Evolutionary conservation across 768 basidiomycete species (phyloP).

Genomic region (Mrakia hoshinonis): DNA sequence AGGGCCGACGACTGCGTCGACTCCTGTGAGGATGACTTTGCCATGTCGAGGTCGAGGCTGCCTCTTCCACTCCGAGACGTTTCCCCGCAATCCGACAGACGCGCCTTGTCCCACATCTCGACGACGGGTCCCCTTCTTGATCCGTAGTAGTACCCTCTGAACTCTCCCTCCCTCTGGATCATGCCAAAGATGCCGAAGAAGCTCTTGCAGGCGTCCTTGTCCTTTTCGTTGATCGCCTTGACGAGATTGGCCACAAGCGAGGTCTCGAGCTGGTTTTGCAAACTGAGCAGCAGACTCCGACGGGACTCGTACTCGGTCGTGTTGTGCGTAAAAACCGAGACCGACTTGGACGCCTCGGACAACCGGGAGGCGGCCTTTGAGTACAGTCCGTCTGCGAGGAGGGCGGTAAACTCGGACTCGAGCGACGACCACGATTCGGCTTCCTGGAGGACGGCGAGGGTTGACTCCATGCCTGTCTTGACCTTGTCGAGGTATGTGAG

Average conservation of each 20-base stretch:
- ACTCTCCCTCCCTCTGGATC: constrained; percentile 87
- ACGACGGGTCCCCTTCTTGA: constrained; percentile 61
- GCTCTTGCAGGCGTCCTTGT: constrained; percentile 58
- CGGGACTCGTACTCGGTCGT: constrained; percentile 74
- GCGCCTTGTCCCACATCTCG: constrained; percentile 58
- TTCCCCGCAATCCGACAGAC: constrained; percentile 42
- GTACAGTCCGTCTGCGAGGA: constrained; percentile 70
- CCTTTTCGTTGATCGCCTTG: constrained; percentile 70
- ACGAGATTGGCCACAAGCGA: constrained; percentile 50
- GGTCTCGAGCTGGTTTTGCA: constrained; percentile 93
- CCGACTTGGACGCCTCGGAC: constrained; percentile 75
- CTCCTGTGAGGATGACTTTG: constrained; percentile 1
- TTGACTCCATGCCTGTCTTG: constrained; percentile 76
- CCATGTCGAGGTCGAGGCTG: constrained; percentile 1
- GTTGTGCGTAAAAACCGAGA: constrained; percentile 88
- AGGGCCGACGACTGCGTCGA: not conserved
- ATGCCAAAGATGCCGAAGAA: constrained; percentile 81
- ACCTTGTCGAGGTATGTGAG: constrained; percentile 74
- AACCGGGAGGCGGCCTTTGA: constrained; percentile 73
- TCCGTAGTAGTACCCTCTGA: constrained; percentile 87
- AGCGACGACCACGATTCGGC: constrained; percentile 95
- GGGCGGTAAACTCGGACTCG: constrained; percentile 78
- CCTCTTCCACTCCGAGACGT: not conserved
- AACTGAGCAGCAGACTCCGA: constrained; percentile 72
- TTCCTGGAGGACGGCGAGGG: constrained; percentile 80